Conservation (phyloP, 179 eudicot species). For the Drosera spatulata region DNA sequence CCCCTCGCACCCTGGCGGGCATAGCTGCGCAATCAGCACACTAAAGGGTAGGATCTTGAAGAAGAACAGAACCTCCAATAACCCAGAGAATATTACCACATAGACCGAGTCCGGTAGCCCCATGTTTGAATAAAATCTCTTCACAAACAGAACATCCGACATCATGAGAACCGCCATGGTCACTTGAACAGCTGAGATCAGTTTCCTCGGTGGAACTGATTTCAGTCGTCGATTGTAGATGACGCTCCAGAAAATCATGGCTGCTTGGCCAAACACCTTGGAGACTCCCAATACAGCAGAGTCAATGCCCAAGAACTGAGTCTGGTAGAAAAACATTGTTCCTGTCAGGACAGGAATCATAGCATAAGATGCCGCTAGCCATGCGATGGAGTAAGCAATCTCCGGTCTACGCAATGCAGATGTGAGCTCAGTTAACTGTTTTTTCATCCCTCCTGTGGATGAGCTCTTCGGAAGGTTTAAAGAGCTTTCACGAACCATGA, state of each 20-base stretch:
- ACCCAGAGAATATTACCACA: too few relatives aligned
- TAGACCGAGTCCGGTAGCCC: slow-evolving; percentile 54
- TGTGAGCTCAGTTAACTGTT: slow-evolving; percentile 37
- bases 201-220: slow-evolving; percentile 58
- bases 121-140: slow-evolving; percentile 41
- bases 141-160: slow-evolving; percentile 67
- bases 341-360: slow-evolving; percentile 63
- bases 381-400: slow-evolving; percentile 31
- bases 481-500: slow-evolving; percentile 41
- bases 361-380: slow-evolving; percentile 84
- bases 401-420: slow-evolving; percentile 31
- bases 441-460: slow-evolving; percentile 31
- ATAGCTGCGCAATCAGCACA: too few relatives aligned
- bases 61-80: too few relatives aligned
- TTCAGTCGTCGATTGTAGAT: slow-evolving; percentile 45
- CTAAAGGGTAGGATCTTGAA: too few relatives aligned
- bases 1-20: too few relatives aligned
- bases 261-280: slow-evolving; percentile 82
- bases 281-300: slow-evolving; percentile 75
- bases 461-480: slow-evolving; percentile 53
- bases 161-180: slow-evolving; percentile 62
- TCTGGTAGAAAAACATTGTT: slow-evolving; percentile 87
- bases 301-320: slow-evolving; percentile 48
- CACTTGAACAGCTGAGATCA: slow-evolving; percentile 52
- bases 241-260: slow-evolving; percentile 75